Conservation (phyloP, 345 rosid species). For the Rubroshorea leprosula region DNA sequence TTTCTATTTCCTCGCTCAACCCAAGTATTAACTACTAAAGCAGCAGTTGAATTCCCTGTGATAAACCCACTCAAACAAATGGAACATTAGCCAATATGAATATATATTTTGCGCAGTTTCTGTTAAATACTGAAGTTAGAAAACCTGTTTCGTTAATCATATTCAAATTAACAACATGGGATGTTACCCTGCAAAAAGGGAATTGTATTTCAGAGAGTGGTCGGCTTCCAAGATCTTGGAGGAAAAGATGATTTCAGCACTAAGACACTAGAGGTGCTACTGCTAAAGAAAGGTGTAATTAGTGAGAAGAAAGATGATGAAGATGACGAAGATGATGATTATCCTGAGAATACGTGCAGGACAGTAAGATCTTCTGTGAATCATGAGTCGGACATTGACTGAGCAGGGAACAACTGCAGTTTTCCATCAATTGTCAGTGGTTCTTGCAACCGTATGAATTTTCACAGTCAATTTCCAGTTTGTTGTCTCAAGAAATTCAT, state of each 20-base stretch:
- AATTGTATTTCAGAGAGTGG: constrained; percentile 59
- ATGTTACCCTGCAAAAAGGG: constrained; percentile 50
- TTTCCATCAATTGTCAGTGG: too few relatives aligned
- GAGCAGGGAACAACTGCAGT: too few relatives aligned
- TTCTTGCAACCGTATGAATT: too few relatives aligned
- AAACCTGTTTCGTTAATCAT: not conserved
- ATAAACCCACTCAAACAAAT: too few relatives aligned
- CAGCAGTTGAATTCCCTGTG: too few relatives aligned
- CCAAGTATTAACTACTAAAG: too few relatives aligned
- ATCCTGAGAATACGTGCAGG: constrained; percentile 40
- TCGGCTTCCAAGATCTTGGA: constrained; percentile 89
- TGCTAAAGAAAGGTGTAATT: constrained; percentile 58
- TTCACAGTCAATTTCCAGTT: too few relatives aligned
- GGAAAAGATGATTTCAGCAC: constrained; percentile 79
- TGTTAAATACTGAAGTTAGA: too few relatives aligned
- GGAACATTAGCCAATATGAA: too few relatives aligned
- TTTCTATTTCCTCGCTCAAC: too few relatives aligned
- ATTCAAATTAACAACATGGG: not conserved
- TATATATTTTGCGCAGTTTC: too few relatives aligned
- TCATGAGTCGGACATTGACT: constrained; percentile 75
- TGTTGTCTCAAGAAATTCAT: too few relatives aligned
- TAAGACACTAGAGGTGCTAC: constrained; percentile 44
- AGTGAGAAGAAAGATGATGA: constrained; percentile 60
- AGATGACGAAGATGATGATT: constrained; percentile 55
- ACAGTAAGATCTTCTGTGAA: constrained; percentile 51